Evolutionary conservation across 2,329 filamentous ascomycete species (phyloP).

Genomic region (Leptographium lundbergii): DNA sequence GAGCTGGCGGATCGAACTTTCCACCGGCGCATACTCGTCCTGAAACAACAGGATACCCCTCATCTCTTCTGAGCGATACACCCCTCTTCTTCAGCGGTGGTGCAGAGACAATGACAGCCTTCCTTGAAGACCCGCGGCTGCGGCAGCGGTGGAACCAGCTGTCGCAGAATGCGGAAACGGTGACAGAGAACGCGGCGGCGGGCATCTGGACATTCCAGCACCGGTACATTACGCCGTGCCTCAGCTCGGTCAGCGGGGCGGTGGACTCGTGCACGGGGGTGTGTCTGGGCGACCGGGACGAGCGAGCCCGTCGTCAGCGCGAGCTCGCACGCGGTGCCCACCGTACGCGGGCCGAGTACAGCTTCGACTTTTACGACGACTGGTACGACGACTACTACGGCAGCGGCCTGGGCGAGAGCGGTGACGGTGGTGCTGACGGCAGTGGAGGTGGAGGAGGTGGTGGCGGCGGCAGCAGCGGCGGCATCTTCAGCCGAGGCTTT

Average conservation of each 20-base stretch:
- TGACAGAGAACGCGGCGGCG: slow-evolving; percentile 82
- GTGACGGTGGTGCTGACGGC: slow-evolving; percentile 59
- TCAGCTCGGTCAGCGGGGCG: slow-evolving; percentile 52
- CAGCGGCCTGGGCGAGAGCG: slow-evolving; percentile 24
- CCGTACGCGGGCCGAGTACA: slow-evolving; percentile 58
- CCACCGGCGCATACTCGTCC: not conserved
- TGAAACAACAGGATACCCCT: not conserved
- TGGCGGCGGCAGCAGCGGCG: slow-evolving; percentile 11
- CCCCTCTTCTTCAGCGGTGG: not conserved
- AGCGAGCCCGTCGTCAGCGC: slow-evolving; percentile 54
- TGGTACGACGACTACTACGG: slow-evolving; percentile 54
- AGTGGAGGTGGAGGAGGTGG: slow-evolving; percentile 17
- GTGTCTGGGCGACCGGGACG: slow-evolving; percentile 60
- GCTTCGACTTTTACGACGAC: slow-evolving; percentile 96
- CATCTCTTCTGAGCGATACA: not conserved
- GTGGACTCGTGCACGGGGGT: slow-evolving; percentile 61
- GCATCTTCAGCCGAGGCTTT: slow-evolving; percentile 42
- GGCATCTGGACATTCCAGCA: slow-evolving; percentile 84
- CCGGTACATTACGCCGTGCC: slow-evolving; percentile 71
- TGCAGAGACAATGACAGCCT: slow-evolving; percentile 31
- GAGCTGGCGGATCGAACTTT: not conserved
- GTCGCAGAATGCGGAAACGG: slow-evolving; percentile 74
- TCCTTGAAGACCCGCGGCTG: slow-evolving; percentile 72
- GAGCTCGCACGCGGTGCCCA: slow-evolving; percentile 44
- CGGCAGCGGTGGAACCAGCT: slow-evolving; percentile 85